Conservation (phyloP, 371 early-diverging fungal species). For the Actinomucor elegans region DNA sequence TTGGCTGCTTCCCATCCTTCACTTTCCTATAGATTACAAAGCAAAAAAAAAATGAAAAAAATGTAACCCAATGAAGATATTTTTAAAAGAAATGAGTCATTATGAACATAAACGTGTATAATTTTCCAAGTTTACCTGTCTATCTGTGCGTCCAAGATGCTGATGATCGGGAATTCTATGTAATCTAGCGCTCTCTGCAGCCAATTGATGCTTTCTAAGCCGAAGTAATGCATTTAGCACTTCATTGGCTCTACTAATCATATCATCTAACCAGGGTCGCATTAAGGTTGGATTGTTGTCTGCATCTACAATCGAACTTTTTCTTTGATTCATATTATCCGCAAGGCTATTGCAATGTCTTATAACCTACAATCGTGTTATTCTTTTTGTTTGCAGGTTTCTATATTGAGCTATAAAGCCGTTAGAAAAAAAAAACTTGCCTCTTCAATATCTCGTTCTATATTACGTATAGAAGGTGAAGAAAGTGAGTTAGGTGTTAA, state of each 20-base stretch:
- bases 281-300: constrained; percentile 5
- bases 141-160: neutral
- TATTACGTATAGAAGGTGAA: constrained; percentile 5
- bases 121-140: constrained; percentile 2
- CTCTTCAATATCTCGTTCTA: constrained; percentile 28
- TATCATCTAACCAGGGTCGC: constrained; percentile 44
- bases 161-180: constrained; percentile 5
- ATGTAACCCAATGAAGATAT: constrained; percentile 9
- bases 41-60: constrained; percentile 7
- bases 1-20: neutral
- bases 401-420: constrained; percentile 1
- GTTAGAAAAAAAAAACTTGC: constrained; percentile 13
- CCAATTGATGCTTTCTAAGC: constrained; percentile 43
- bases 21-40: neutral
- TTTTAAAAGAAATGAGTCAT: constrained; percentile 14
- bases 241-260: constrained; percentile 45
- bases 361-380: constrained; percentile 16
- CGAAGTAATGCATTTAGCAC: constrained; percentile 43
- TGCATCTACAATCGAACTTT: constrained; percentile 1
- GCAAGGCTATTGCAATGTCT: constrained; percentile 28
- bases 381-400: neutral
- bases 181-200: constrained; percentile 11
- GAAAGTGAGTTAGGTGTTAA: constrained; percentile 1
- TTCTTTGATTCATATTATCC: constrained; percentile 26
- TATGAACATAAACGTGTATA: neutral